Percentiles rank a stretch among this genome's conserved stretches.
Evolutionary conservation across 805 yeast genomes (phyloP).

Genomic region (Brettanomyces custersianus): DNA sequence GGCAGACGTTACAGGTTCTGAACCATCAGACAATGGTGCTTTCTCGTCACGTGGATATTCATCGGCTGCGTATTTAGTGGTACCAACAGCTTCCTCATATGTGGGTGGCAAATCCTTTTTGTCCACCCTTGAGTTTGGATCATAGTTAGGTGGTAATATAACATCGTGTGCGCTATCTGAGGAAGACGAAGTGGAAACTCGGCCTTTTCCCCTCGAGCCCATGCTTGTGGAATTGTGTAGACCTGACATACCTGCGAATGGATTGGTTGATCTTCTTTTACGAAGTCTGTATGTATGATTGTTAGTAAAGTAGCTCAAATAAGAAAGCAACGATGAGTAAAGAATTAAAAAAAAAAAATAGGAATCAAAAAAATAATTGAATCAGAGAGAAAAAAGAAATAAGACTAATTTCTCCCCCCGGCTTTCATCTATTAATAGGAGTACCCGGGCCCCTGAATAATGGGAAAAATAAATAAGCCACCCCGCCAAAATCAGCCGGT

Average conservation of each 20-base stretch:
- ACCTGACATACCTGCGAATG: conserved; percentile 3
- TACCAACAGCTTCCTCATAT: conserved; percentile 64
- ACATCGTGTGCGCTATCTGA: neutral
- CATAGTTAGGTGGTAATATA: neutral
- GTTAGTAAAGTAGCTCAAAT: neutral
- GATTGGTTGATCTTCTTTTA: conserved; percentile 2
- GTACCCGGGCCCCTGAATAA: no score
- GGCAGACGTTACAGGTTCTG: conserved; percentile 5
- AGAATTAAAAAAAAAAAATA: neutral
- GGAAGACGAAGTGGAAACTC: neutral
- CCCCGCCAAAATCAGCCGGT: no score
- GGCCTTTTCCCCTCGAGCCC: neutral
- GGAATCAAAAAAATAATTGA: neutral
- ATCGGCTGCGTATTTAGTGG: conserved; percentile 27
- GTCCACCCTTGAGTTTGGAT: conserved; percentile 9
- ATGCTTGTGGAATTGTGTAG: neutral
- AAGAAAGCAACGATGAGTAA: neutral
- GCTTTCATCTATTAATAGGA: no score
- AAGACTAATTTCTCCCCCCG: no score
- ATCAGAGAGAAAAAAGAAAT: no score
- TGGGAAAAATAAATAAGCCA: no score
- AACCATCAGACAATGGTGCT: conserved; percentile 13
- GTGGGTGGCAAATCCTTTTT: conserved; percentile 53
- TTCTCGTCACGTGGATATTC: conserved; percentile 51
- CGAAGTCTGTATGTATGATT: conserved; percentile 1